These are phyloP conservation scores for Kodamaea restingae DNA, from an alignment of 805 yeast species.

Conservation along the genomic window DNA sequence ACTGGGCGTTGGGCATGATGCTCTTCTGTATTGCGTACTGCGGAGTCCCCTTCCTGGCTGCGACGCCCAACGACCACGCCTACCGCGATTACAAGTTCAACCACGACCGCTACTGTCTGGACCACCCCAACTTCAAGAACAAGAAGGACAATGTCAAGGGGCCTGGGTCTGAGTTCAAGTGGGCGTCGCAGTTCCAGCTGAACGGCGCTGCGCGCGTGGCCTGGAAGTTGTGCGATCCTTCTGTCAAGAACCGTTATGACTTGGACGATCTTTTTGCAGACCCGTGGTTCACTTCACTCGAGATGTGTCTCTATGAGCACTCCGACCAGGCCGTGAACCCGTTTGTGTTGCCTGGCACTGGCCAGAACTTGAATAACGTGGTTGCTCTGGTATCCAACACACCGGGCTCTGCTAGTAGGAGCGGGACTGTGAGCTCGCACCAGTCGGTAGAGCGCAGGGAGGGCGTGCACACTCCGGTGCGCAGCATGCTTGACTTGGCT, in stretches of 20 bases:
- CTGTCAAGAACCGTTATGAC: conserved; percentile 49
- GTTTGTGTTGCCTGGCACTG: conserved; percentile 26
- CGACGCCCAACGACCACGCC: conserved; percentile 44
- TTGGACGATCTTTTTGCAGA: conserved; percentile 54
- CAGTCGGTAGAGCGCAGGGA: conserved; percentile 15
- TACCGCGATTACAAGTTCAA: conserved; percentile 54
- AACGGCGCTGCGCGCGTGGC: conserved; percentile 64
- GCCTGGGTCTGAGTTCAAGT: conserved; percentile 70
- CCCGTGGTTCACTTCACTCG: conserved; percentile 59
- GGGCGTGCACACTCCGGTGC: conserved; percentile 25
- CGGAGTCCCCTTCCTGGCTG: conserved; percentile 56
- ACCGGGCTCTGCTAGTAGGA: conserved; percentile 7
- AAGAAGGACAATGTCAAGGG: conserved; percentile 41
- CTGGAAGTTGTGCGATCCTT: conserved; percentile 72
- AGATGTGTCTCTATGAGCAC: conserved; percentile 56
- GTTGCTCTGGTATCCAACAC: conserved; percentile 1
- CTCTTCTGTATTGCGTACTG: conserved; percentile 57
- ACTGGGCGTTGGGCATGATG: conserved; percentile 70
- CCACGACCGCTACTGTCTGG: conserved; percentile 37
- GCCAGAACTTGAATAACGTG: conserved; percentile 12
- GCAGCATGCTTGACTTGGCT: conserved; percentile 39
- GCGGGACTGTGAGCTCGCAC: conserved; percentile 26
- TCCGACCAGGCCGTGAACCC: conserved; percentile 37
- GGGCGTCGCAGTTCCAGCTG: conserved; percentile 58
- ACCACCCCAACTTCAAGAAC: conserved; percentile 48